Base-by-base conservation (phyloP, 371 early-diverging fungal species). In the Mucor circinelloides region DNA sequence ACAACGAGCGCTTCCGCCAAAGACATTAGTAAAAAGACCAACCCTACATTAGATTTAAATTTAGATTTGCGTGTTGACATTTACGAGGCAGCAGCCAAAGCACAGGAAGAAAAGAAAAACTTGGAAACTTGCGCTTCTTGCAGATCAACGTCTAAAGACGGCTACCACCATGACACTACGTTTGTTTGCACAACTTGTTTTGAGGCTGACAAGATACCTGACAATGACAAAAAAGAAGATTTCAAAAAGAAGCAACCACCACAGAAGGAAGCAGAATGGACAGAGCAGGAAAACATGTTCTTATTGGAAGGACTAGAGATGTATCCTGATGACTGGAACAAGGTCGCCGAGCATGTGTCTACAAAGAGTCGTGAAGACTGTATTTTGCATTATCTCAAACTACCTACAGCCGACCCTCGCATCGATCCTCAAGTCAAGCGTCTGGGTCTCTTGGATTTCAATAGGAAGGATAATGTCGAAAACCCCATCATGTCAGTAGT, bases 401-500 rank as follows among this genome's bases (percentile, higher is more conserved):
- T 83, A 23, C 83, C 83, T 25, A 60, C 72, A 8, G 68, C 70
- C 15, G 98, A 99, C 62, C 91, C 93, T 1, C 90, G 89, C 72
- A 69, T 93, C 21, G 76, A 83, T 52, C 23, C 59, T 54, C 46
- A 85, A 67, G 69, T 80, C 4, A 71, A 76, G 25, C 73, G 85
- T 57, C 54, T 78, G 2, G 78, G 75, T 6, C 55, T 81, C 27
- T 69, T 80, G 21, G 73, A 75, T 28, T 91, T 83, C 67, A 80
- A 90, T 70, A 44, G 85, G 88, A 60, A 63, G 40, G 93, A 76
- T 82, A 77, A 54, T 82, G 91, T 92, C 0, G 94, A 96, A 32
- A 99, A 99, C 72, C 99, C 99, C 0, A 93, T 98, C 30, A 91
- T 98, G 93, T 91, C 95, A 4, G 90, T 98, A 0, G 94, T 98